Percentiles rank a stretch among this genome's conserved stretches.
phyloP scores from a whole-genome alignment of 257 asterid genomes.

The Pogostemon cablin region DNA sequence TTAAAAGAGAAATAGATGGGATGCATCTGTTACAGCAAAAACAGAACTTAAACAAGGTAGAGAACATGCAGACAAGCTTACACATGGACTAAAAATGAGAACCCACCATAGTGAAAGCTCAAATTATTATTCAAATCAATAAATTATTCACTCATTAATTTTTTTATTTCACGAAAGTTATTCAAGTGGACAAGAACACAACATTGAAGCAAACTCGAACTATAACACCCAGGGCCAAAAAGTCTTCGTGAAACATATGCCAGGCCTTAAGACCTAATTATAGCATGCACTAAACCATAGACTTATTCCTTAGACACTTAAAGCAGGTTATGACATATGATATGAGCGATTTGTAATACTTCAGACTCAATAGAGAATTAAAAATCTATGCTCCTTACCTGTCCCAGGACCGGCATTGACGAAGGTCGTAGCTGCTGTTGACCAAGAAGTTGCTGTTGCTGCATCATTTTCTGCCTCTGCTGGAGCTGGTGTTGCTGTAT shows the following conservation, averaged over 20 bases:
- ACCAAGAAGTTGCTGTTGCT: constrained; percentile 81
- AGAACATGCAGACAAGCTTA: constrained; percentile 22
- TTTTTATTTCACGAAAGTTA: neutral
- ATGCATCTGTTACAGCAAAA: constrained; percentile 24
- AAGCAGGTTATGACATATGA: constrained; percentile 7
- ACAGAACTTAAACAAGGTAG: constrained; percentile 1
- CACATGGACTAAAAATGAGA: constrained; percentile 4
- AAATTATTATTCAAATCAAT: neutral
- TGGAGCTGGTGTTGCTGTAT: constrained; percentile 62
- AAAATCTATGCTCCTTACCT: constrained; percentile 48
- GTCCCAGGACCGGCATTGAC: constrained; percentile 79
- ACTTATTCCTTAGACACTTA: constrained; percentile 13
- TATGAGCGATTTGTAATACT: neutral
- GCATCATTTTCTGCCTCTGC: constrained; percentile 91
- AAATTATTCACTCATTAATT: constrained; percentile 5
- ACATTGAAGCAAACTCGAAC: constrained; percentile 16
- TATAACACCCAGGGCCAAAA: neutral
- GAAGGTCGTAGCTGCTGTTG: constrained; percentile 88
- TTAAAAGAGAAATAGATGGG: constrained; percentile 10
- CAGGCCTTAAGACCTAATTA: constrained; percentile 1
- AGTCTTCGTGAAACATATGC: constrained; percentile 1
- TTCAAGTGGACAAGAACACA: neutral
- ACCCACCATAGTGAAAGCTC: neutral
- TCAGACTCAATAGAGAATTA: constrained; percentile 2
- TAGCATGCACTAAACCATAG: constrained; percentile 12